Evolutionary conservation across 1,284 basidiomycete genomes (phyloP).

Genomic region (Leccinum insolens): DNA sequence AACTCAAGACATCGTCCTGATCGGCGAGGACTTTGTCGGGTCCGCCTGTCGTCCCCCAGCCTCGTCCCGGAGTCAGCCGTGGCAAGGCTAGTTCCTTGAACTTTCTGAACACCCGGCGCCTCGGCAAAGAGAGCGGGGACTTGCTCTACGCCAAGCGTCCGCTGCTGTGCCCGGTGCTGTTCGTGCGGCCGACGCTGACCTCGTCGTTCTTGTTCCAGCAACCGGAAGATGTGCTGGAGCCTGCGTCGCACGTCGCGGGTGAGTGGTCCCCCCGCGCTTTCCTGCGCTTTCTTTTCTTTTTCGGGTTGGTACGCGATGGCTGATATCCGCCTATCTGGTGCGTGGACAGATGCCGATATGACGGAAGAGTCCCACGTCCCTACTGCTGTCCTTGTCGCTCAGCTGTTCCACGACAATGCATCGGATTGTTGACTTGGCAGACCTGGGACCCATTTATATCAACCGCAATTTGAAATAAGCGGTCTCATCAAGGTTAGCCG

Average conservation of each 20-base stretch:
- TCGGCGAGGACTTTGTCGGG: background rate
- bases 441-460: constrained; percentile 22
- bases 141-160: constrained; percentile 61
- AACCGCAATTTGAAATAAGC: constrained; percentile 38
- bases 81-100: background rate
- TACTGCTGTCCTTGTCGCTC: constrained; percentile 63
- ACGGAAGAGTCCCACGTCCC: constrained; percentile 58
- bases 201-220: constrained; percentile 58
- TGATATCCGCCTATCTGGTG: background rate
- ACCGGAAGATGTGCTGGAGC: constrained; percentile 67
- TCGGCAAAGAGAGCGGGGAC: constrained; percentile 28
- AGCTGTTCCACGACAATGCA: constrained; percentile 52
- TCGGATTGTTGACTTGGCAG: constrained; percentile 11
- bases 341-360: constrained; percentile 37
- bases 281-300: constrained; percentile 1
- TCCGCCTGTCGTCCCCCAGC: background rate
- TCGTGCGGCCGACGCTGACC: constrained; percentile 62
- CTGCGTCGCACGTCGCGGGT: constrained; percentile 57
- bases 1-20: constrained; percentile 7
- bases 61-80: background rate
- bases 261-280: constrained; percentile 25
- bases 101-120: background rate
- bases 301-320: background rate
- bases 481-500: constrained; percentile 52
- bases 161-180: constrained; percentile 61